Conservation (phyloP, 441 rosid species). For the Arabidopsis hybrid region DNA sequence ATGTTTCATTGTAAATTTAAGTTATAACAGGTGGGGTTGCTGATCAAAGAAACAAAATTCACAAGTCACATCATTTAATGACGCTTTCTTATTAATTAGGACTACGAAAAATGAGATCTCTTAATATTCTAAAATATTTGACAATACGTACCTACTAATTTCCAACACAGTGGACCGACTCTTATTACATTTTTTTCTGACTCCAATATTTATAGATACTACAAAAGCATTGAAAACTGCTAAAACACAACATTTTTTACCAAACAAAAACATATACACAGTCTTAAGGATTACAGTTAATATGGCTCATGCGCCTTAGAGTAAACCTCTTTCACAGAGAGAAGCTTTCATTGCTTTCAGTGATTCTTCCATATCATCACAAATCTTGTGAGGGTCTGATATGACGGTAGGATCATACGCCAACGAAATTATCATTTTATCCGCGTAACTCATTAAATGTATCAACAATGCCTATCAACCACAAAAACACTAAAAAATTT, state of each 20-base stretch:
- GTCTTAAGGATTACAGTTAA: neutral
- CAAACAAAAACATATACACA: constrained; percentile 10
- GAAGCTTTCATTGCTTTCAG: constrained; percentile 32
- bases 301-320: neutral
- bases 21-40: too few relatives aligned
- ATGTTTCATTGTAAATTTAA: too few relatives aligned
- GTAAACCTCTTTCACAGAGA: constrained; percentile 26
- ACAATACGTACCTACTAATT: neutral
- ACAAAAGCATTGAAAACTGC: constrained; percentile 3
- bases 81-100: too few relatives aligned
- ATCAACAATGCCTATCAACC: constrained; percentile 41
- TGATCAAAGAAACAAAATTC: too few relatives aligned
- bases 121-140: neutral
- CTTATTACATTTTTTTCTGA: neutral
- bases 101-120: too few relatives aligned
- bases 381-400: constrained; percentile 34
- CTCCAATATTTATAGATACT: neutral
- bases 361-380: constrained; percentile 41
- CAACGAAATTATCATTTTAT: constrained; percentile 35
- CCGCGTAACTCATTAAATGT: constrained; percentile 35
- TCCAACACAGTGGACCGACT: neutral
- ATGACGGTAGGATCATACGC: constrained; percentile 32
- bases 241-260: constrained; percentile 10
- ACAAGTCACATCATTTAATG: too few relatives aligned
- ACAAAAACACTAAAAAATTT: neutral